Base-by-base conservation (phyloP, 257 asterid genomes). In the Thymus quinquecostatus region DNA sequence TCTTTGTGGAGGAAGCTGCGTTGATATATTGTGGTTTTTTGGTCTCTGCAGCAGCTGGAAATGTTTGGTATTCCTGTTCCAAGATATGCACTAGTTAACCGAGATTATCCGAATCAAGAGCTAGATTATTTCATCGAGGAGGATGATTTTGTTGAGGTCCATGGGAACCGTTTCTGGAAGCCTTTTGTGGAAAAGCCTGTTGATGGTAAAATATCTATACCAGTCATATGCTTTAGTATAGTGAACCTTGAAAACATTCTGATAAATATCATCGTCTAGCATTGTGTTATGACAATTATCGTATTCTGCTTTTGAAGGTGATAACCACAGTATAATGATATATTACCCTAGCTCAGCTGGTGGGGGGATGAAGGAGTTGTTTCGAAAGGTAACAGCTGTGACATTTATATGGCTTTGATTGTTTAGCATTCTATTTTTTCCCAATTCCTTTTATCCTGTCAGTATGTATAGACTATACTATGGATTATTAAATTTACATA, bases 121-220 rank as follows among this genome's bases (percentile, higher is more conserved):
- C 81, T 94, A 83, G 97, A 89, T 86, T 91, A 86, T 78, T 94
- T 94, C 83, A 68, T 86, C 53, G 99, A 94, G 85, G 97, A 87
- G 82, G 99, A 94, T 66, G 99, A 94, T 83, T 94, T 89, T 87
- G 96, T 94, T 73, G 98, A 94, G 83, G 97, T 94, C 77, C 93
- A 88, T 65, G 98, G 99, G 44, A 83, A 84, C 78, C 92, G 97
- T 28, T 94, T 94, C 77, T 91, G 96, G 97, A 94, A 94, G 82
- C 99, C 99, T 70, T 91, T 94, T 81, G 99, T 94, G 76, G 99
- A 94, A 89, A 94, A 94, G 77, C 99, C 99, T 45, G 89, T 94
- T 72, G 75, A 91, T 81, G 99, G 99, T 92, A 87, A 71, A 84
- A 63, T 77, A 54, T 30, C 12, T 50, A 21, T 50, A 14, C 9